Evolutionary conservation across 2,329 filamentous ascomycete genomes (phyloP).

Genomic region (Cadophora sp.): DNA sequence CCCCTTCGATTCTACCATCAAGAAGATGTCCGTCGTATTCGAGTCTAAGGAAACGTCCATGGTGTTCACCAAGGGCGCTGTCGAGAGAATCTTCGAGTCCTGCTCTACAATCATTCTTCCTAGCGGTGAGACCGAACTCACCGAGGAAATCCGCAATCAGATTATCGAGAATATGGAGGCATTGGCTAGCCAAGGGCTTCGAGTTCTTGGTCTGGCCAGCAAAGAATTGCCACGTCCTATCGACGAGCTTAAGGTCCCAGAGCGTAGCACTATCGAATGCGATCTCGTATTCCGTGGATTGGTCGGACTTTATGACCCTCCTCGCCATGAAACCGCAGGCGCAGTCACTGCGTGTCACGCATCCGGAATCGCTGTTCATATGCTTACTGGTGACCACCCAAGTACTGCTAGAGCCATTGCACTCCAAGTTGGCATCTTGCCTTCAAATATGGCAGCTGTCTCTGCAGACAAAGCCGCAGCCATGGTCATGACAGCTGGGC

Average conservation of each 20-base stretch:
- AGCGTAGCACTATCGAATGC: slow-evolving; percentile 60
- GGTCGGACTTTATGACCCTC: slow-evolving; percentile 64
- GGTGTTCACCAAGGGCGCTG: slow-evolving; percentile 71
- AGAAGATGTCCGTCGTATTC: slow-evolving; percentile 79
- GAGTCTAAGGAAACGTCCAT: slow-evolving; percentile 50
- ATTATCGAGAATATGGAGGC: slow-evolving; percentile 73
- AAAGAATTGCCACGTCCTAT: slow-evolving; percentile 38
- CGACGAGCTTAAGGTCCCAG: slow-evolving; percentile 15
- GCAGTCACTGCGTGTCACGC: slow-evolving; percentile 65
- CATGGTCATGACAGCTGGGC: slow-evolving; percentile 76
- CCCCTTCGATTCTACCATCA: slow-evolving; percentile 76
- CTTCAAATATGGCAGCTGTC: slow-evolving; percentile 60
- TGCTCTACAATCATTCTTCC: slow-evolving; percentile 59
- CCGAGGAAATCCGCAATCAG: slow-evolving; percentile 58
- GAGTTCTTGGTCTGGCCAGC: slow-evolving; percentile 71
- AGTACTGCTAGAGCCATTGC: slow-evolving; percentile 82
- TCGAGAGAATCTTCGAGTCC: slow-evolving; percentile 70
- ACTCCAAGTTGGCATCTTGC: slow-evolving; percentile 79
- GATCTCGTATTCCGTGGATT: slow-evolving; percentile 75
- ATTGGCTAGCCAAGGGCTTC: slow-evolving; percentile 69
- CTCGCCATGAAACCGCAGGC: slow-evolving; percentile 61
- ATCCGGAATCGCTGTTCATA: slow-evolving; percentile 75
- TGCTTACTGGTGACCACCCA: slow-evolving; percentile 85
- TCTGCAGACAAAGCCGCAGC: slow-evolving; percentile 67
- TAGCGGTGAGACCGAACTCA: slow-evolving; percentile 53